A percentile compares a stretch with the other conserved stretches of the same genome.
Conservation (phyloP, 257 asterid species). For the Scutellaria galericulata region DNA sequence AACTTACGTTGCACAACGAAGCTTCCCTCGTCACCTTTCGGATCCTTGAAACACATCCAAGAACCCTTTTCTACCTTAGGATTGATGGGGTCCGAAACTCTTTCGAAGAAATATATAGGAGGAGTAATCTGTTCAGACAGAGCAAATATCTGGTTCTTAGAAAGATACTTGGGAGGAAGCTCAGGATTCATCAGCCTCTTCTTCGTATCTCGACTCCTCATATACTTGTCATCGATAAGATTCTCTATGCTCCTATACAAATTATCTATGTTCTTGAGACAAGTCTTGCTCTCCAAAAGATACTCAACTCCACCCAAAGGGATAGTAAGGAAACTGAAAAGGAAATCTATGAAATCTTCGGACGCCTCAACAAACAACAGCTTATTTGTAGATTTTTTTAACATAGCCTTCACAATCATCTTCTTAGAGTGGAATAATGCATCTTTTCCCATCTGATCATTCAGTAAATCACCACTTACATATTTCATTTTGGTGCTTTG, state of each 20-base stretch:
- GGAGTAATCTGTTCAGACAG: no score
- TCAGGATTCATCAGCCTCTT: no score
- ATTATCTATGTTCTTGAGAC: slow-evolving; percentile 18
- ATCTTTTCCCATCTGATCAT: neutral
- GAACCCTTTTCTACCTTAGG: no score
- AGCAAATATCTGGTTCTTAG: no score
- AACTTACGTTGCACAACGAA: neutral
- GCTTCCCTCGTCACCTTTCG: no score
- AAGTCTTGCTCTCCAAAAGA: neutral
- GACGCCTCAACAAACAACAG: slow-evolving; percentile 24
- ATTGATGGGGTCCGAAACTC: no score
- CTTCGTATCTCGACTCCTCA: no score
- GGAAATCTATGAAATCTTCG: slow-evolving; percentile 12
- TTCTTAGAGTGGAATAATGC: neutral
- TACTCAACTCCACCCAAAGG: slow-evolving; percentile 12
- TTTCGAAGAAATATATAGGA: no score
- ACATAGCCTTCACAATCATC: slow-evolving; percentile 13
- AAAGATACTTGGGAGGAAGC: no score
- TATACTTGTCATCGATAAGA: neutral
- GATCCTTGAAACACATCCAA: no score
- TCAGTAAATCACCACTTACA: neutral
- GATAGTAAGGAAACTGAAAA: slow-evolving; percentile 20
- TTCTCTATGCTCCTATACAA: neutral
- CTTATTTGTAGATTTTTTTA: slow-evolving; percentile 22
- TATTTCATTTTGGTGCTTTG: neutral